phyloP scores from a whole-genome alignment of 306 rosid species.

The Rubus parviflorus region DNA sequence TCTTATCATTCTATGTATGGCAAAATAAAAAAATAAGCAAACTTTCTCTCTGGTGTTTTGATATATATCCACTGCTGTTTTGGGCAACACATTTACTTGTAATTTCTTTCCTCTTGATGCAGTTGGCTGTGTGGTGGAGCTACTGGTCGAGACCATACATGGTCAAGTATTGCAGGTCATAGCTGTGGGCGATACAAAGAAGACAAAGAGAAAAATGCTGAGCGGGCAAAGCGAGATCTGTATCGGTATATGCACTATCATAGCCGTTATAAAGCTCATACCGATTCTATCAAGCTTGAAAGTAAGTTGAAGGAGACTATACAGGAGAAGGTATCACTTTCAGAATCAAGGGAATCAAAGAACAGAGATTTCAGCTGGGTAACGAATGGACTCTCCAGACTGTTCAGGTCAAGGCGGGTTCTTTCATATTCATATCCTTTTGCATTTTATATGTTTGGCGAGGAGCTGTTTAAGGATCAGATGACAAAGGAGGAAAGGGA shows the following conservation, averaged over 20 bases:
- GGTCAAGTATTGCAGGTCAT: conserved; percentile 83
- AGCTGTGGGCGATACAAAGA: conserved; percentile 91
- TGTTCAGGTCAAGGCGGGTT: conserved; percentile 94
- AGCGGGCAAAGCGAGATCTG: conserved; percentile 84
- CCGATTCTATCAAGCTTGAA: conserved; percentile 93
- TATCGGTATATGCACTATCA: conserved; percentile 89
- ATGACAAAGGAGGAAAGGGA: conserved; percentile 65
- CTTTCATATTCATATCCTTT: conserved; percentile 94
- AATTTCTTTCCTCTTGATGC: conserved; percentile 37
- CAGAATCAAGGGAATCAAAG: conserved; percentile 63
- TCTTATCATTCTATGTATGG: neutral
- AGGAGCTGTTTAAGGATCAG: conserved; percentile 81
- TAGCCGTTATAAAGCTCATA: conserved; percentile 91
- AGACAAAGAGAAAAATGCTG: conserved; percentile 62
- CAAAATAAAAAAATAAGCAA: neutral
- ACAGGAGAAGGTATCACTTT: conserved; percentile 57
- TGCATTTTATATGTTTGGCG: conserved; percentile 98
- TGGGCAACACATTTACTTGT: conserved; percentile 1
- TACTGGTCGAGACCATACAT: conserved; percentile 86
- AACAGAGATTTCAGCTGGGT: conserved; percentile 89
- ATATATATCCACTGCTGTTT: neutral
- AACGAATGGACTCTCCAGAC: conserved; percentile 68
- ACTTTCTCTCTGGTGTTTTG: neutral
- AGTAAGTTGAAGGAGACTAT: conserved; percentile 67
- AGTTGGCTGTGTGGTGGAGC: conserved; percentile 99